A percentile compares a stretch with the other conserved stretches of the same genome.
phyloP scores from a whole-genome alignment of 2,329 filamentous ascomycete genomes.

The Talaromyces sp. region DNA sequence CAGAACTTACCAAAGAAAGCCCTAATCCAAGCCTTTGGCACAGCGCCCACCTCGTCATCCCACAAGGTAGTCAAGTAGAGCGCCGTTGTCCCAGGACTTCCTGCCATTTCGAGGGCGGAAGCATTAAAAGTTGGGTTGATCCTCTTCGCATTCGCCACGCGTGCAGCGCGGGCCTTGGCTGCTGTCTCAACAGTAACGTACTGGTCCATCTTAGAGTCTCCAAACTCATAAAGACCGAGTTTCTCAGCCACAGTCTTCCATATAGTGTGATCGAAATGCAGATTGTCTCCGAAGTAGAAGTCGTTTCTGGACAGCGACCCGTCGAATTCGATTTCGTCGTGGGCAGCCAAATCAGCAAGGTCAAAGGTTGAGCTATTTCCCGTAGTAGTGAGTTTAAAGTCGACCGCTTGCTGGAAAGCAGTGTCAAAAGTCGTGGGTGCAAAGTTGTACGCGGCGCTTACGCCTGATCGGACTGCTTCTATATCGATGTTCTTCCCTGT shows the following conservation, averaged over 20 bases:
- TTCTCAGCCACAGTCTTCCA: constrained; percentile 1
- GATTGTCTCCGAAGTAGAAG: constrained; percentile 25
- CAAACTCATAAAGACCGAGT: constrained; percentile 1
- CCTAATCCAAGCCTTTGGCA: constrained; percentile 4
- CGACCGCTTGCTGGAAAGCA: constrained; percentile 3
- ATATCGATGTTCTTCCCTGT: constrained; percentile 21
- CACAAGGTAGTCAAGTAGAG: constrained; percentile 7
- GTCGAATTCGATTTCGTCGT: constrained; percentile 35
- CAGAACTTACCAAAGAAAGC: constrained; percentile 6
- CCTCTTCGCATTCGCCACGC: constrained; percentile 3
- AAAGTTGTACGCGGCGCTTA: constrained; percentile 4
- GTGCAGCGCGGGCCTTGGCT: constrained; percentile 6
- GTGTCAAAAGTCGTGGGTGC: constrained; percentile 2
- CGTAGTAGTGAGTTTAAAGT: constrained; percentile 1
- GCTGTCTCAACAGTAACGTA: constrained; percentile 6
- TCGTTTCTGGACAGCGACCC: constrained; percentile 29
- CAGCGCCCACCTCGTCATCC: constrained; percentile 2
- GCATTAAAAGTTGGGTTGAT: constrained; percentile 7
- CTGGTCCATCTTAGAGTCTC: not conserved
- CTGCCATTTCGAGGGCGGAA: not conserved
- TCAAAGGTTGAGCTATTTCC: constrained; percentile 16
- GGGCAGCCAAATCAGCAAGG: constrained; percentile 17
- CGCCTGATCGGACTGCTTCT: not conserved
- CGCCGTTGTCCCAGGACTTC: constrained; percentile 5
- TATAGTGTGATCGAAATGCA: not conserved